These are phyloP conservation scores for Lipomyces japonicus DNA, from an alignment of 805 yeast species.

Conservation along the genomic window DNA sequence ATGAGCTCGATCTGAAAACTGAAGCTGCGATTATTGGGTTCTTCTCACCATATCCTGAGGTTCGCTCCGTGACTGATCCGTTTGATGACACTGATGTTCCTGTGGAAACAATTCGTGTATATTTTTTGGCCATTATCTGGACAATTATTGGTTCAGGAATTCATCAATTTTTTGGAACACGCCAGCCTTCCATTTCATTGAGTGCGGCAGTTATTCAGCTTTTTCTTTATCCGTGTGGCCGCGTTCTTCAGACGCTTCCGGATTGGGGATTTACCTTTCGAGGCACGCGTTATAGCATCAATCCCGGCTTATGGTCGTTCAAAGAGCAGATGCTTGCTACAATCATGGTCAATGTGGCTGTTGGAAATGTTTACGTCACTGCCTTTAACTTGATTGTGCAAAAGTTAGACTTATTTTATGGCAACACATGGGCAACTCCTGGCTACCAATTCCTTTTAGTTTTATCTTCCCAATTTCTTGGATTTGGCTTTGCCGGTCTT, in stretches of 20 bases:
- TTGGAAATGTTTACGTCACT: slow-evolving; percentile 16
- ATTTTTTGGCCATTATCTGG: slow-evolving; percentile 38
- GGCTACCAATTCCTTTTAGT: slow-evolving; percentile 55
- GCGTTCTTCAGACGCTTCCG: slow-evolving; percentile 46
- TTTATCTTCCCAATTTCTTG: slow-evolving; percentile 58
- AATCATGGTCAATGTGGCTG: slow-evolving; percentile 33
- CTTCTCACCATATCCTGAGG: slow-evolving; percentile 56
- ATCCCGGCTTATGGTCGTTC: slow-evolving; percentile 60
- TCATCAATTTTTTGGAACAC: slow-evolving; percentile 49
- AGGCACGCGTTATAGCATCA: slow-evolving; percentile 40
- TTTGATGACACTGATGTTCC: slow-evolving; percentile 50
- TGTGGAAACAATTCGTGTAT: slow-evolving; percentile 43
- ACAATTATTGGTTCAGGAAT: slow-evolving; percentile 29
- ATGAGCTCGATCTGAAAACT: slow-evolving; percentile 7
- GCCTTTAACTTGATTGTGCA: slow-evolving; percentile 39
- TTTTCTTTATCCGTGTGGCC: slow-evolving; percentile 59
- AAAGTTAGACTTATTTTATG: slow-evolving; percentile 27
- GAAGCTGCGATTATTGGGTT: slow-evolving; percentile 19
- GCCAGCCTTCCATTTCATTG: slow-evolving; percentile 52
- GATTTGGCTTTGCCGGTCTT: slow-evolving; percentile 65
- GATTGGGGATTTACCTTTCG: slow-evolving; percentile 43
- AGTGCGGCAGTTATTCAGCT: slow-evolving; percentile 55
- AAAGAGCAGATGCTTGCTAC: slow-evolving; percentile 67
- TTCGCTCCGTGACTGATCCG: slow-evolving; percentile 60
- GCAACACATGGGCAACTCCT: too few relatives aligned